These are phyloP conservation scores for Podochytrium sp. DNA, from an alignment of 192 early-diverging fungal genomes.

Conservation along the genomic window DNA sequence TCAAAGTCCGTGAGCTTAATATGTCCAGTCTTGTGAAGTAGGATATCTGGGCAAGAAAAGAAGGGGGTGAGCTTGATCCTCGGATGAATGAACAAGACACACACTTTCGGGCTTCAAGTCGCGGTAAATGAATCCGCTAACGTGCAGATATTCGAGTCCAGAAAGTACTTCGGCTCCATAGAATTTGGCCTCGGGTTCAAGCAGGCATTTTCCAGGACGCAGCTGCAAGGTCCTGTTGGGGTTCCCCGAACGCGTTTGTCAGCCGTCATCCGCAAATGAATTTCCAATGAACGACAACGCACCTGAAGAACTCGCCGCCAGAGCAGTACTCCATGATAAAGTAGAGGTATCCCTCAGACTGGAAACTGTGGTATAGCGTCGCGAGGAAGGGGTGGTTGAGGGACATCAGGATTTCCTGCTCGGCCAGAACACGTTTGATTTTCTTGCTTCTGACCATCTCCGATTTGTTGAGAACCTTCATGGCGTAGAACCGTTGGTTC, in stretches of 20 bases:
- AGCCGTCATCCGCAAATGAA: too few relatives aligned
- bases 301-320: slow-evolving; percentile 87
- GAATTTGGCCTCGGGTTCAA: slow-evolving; percentile 89
- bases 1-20: slow-evolving; percentile 99
- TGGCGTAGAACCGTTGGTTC: slow-evolving; percentile 82
- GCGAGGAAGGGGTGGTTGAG: slow-evolving; percentile 89
- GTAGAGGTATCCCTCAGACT: slow-evolving; percentile 81
- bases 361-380: slow-evolving; percentile 86
- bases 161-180: slow-evolving; percentile 96
- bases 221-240: slow-evolving; percentile 71
- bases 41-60: slow-evolving; percentile 57
- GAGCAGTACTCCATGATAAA: slow-evolving; percentile 89
- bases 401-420: slow-evolving; percentile 88
- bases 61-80: background rate
- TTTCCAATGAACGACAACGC: background rate
- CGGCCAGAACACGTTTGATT: slow-evolving; percentile 94
- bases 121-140: slow-evolving; percentile 95
- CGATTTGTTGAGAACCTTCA: slow-evolving; percentile 93
- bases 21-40: slow-evolving; percentile 92
- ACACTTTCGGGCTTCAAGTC: slow-evolving; percentile 97
- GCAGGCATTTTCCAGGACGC: slow-evolving; percentile 84
- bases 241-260: background rate
- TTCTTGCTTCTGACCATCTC: slow-evolving; percentile 99
- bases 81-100: slow-evolving; percentile 20
- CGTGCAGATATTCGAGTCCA: slow-evolving; percentile 94